These are phyloP conservation scores for Pilobolus umbonatus DNA, from an alignment of 192 early-diverging fungal genomes.

Conservation along the genomic window DNA sequence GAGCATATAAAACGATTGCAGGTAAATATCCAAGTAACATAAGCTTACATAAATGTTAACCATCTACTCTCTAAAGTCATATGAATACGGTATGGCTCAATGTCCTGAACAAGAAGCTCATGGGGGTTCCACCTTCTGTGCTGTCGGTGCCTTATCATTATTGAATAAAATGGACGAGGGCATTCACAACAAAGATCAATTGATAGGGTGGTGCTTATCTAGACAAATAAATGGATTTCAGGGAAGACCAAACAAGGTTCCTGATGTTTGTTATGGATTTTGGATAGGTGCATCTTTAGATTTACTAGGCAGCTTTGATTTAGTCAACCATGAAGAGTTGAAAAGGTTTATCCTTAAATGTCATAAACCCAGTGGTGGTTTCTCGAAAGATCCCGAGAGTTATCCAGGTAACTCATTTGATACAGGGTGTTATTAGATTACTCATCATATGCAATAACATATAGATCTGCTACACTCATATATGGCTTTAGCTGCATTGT, in stretches of 20 bases:
- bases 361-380: conserved; percentile 55
- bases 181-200: conserved; percentile 45
- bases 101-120: conserved; percentile 78
- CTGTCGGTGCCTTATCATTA: conserved; percentile 73
- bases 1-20: conserved; percentile 57
- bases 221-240: conserved; percentile 86
- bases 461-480: conserved; percentile 81
- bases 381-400: conserved; percentile 52
- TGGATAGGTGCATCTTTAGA: conserved; percentile 87
- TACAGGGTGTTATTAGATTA: background rate
- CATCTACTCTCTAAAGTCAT: conserved; percentile 28
- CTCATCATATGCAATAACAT: background rate
- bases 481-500: conserved; percentile 71
- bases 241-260: conserved; percentile 80
- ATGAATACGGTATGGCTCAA: conserved; percentile 79
- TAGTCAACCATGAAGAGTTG: conserved; percentile 53
- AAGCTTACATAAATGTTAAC: background rate
- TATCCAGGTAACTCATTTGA: conserved; percentile 49
- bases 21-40: conserved; percentile 26
- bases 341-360: conserved; percentile 58
- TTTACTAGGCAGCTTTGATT: conserved; percentile 56
- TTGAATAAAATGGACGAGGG: conserved; percentile 57
- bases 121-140: conserved; percentile 89
- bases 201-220: conserved; percentile 70
- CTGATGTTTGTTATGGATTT: conserved; percentile 96